phyloP scores from a whole-genome alignment of 163 green algal species.

The Scenedesmus sp. region DNA sequence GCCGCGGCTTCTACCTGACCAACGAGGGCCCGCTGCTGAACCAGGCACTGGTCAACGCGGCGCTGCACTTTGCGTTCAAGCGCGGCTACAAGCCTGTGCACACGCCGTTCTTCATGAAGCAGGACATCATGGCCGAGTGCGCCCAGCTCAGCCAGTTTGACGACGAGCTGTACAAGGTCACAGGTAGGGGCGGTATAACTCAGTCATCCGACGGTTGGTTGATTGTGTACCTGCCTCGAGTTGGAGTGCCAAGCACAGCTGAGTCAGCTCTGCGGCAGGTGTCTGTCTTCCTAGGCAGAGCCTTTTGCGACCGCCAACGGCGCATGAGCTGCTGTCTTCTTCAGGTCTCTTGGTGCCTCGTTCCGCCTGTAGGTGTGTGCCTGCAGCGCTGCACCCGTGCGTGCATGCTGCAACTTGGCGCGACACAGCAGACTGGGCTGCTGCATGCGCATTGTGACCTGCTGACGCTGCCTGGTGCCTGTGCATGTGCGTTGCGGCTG shows the following conservation, averaged over 20 bases:
- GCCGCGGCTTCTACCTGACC: constrained; percentile 97
- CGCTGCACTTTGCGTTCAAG: constrained; percentile 88
- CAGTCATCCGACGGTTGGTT: too few species aligned
- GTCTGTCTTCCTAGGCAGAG: too few species aligned
- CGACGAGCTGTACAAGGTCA: constrained; percentile 99
- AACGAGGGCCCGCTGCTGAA: constrained; percentile 97
- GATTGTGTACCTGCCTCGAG: too few species aligned
- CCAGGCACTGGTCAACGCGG: constrained; percentile 93
- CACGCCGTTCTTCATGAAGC: constrained; percentile 98
- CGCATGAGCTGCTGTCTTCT: too few species aligned
- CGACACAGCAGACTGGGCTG: neutral
- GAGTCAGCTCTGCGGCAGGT: too few species aligned
- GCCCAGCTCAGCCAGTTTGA: constrained; percentile 99
- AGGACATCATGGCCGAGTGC: constrained; percentile 97
- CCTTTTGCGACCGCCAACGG: too few species aligned
- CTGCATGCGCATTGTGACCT: neutral
- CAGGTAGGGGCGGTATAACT: constrained; percentile 69
- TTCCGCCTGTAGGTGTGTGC: too few species aligned
- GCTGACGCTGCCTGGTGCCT: neutral
- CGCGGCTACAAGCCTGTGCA: constrained; percentile 90
- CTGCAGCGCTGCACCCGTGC: neutral
- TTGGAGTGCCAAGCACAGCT: too few species aligned
- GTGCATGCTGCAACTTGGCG: too few species aligned
- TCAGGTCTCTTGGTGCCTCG: too few species aligned
- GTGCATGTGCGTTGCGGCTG: neutral